Percentiles rank a stretch among this genome's conserved stretches.
Conservation (phyloP, 495 filamentous ascomycete genomes). For the Tuber calosporum region DNA sequence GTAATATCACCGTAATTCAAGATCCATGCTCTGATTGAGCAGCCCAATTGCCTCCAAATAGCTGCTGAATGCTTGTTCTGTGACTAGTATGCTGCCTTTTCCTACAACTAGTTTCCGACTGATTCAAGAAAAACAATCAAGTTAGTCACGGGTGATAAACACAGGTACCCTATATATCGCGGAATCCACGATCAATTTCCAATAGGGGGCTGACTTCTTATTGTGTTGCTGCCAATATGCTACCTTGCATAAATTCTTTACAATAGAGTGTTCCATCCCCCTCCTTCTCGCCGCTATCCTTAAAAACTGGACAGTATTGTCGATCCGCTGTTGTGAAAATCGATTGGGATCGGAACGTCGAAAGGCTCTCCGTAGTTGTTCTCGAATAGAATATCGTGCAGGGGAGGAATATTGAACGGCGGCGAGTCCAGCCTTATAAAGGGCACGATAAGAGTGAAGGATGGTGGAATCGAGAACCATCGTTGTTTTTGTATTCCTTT, state of each 20-base stretch:
- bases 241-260: constrained; percentile 65
- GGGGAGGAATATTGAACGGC: constrained; percentile 77
- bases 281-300: constrained; percentile 56
- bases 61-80: constrained; percentile 18
- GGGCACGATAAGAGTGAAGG: constrained; percentile 67
- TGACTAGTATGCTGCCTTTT: constrained; percentile 4
- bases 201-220: constrained; percentile 35
- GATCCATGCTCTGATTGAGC: constrained; percentile 38
- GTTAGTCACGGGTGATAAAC: background rate
- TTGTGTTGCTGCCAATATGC: constrained; percentile 51
- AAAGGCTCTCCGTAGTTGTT: constrained; percentile 63
- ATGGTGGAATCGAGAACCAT: constrained; percentile 44
- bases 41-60: constrained; percentile 32
- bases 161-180: background rate
- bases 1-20: constrained; percentile 27
- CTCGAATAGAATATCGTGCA: constrained; percentile 57
- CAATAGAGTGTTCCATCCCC: constrained; percentile 71
- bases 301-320: constrained; percentile 72
- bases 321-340: constrained; percentile 56
- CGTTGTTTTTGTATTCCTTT: background rate
- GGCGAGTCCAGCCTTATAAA: constrained; percentile 65
- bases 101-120: constrained; percentile 15
- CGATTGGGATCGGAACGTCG: constrained; percentile 50
- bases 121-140: background rate
- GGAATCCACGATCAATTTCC: background rate